These are phyloP conservation scores for Aspergillus carlsbadensis DNA, from an alignment of 495 filamentous ascomycete genomes.

Conservation along the genomic window DNA sequence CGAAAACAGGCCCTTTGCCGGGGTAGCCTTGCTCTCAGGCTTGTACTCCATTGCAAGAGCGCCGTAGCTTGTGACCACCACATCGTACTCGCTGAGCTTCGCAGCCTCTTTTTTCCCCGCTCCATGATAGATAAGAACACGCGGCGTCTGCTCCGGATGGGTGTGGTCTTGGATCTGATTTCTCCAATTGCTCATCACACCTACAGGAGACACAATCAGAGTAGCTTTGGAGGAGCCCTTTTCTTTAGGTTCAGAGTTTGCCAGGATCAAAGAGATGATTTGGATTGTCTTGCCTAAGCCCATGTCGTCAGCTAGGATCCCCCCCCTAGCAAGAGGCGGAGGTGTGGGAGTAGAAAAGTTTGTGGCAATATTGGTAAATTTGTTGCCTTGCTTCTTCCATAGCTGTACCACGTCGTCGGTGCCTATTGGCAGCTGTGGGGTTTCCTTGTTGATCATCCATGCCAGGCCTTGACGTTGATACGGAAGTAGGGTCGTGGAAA, in stretches of 20 bases:
- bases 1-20: constrained; percentile 55
- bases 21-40: constrained; percentile 28
- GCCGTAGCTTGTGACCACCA: constrained; percentile 86
- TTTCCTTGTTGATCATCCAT: constrained; percentile 80
- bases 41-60: constrained; percentile 46
- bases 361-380: constrained; percentile 75
- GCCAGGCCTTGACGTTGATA: constrained; percentile 83
- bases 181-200: constrained; percentile 92
- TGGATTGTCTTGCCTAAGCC: constrained; percentile 91
- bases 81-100: constrained; percentile 59
- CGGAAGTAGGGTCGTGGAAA: constrained; percentile 68
- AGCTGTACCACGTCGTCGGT: constrained; percentile 71
- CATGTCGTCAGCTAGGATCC: constrained; percentile 93
- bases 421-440: constrained; percentile 62
- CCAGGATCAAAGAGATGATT: constrained; percentile 76
- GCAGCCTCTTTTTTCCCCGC: constrained; percentile 52
- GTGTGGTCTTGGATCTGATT: constrained; percentile 79
- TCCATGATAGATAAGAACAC: constrained; percentile 76
- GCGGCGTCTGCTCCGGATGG: constrained; percentile 54
- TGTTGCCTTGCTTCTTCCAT: constrained; percentile 62
- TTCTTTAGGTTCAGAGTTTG: constrained; percentile 48
- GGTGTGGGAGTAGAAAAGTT: constrained; percentile 57
- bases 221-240: constrained; percentile 53
- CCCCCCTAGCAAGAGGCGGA: constrained; percentile 72
- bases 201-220: constrained; percentile 79